phyloP scores from a whole-genome alignment of 805 yeast genomes.

The Lipomyces japonicus region DNA sequence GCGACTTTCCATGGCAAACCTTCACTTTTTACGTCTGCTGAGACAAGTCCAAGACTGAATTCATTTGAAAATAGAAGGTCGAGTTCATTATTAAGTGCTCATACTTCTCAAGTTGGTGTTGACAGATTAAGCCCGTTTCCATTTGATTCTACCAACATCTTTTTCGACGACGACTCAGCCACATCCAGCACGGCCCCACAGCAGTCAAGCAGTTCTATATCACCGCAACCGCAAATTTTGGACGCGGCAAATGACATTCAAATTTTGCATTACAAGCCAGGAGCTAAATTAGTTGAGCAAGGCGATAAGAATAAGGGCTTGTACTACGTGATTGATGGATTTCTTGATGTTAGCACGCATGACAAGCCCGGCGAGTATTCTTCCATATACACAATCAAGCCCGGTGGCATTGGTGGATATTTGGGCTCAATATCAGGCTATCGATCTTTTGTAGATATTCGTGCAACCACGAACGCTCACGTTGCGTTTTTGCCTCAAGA shows the following conservation, averaged over 20 bases:
- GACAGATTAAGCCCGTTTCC: slow-evolving; percentile 12
- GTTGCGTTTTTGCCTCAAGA: slow-evolving; percentile 68
- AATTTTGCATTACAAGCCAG: slow-evolving; percentile 51
- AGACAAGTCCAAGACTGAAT: slow-evolving; percentile 17
- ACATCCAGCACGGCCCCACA: slow-evolving; percentile 11
- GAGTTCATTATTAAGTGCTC: background rate
- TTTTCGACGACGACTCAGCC: slow-evolving; percentile 36
- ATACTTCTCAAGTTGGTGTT: background rate
- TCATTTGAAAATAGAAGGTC: slow-evolving; percentile 11
- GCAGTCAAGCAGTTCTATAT: background rate
- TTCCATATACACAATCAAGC: slow-evolving; percentile 50
- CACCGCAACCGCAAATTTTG: background rate
- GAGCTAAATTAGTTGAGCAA: slow-evolving; percentile 57
- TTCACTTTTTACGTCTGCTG: slow-evolving; percentile 7
- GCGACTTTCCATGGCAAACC: slow-evolving; percentile 6
- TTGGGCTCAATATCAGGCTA: slow-evolving; percentile 75
- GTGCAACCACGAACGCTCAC: slow-evolving; percentile 57
- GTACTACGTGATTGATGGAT: slow-evolving; percentile 75
- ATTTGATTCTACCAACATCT: slow-evolving; percentile 5
- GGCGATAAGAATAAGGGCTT: slow-evolving; percentile 69
- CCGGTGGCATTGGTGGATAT: slow-evolving; percentile 88
- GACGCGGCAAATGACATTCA: slow-evolving; percentile 61
- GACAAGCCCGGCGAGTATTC: slow-evolving; percentile 20
- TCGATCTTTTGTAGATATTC: slow-evolving; percentile 68
- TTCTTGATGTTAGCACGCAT: slow-evolving; percentile 55